These are phyloP conservation scores for Candida coquimbonensis DNA, from an alignment of 805 yeast genomes.

Conservation along the genomic window DNA sequence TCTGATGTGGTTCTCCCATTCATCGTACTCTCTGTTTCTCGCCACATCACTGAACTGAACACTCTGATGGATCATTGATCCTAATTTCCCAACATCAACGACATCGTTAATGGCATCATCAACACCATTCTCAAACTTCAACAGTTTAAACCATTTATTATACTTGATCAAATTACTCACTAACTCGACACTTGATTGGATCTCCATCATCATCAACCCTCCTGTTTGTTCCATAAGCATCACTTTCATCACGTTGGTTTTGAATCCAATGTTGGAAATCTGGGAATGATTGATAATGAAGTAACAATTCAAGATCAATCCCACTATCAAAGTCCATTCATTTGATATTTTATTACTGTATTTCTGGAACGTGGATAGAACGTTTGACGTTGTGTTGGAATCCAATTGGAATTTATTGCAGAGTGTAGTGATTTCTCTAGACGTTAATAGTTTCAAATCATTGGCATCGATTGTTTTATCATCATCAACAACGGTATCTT, in stretches of 20 bases:
- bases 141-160: slow-evolving; percentile 54
- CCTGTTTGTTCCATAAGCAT: slow-evolving; percentile 50
- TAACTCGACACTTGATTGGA: slow-evolving; percentile 45
- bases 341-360: slow-evolving; percentile 49
- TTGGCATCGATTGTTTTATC: slow-evolving; percentile 9
- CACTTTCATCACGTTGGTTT: slow-evolving; percentile 39
- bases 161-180: slow-evolving; percentile 48
- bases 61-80: slow-evolving; percentile 30
- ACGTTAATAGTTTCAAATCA: slow-evolving; percentile 28
- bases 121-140: slow-evolving; percentile 36
- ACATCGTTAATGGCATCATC: slow-evolving; percentile 23
- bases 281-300: slow-evolving; percentile 43
- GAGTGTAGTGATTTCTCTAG: slow-evolving; percentile 37
- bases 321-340: slow-evolving; percentile 67
- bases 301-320: slow-evolving; percentile 54
- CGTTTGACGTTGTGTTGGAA: slow-evolving; percentile 38
- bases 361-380: slow-evolving; percentile 43
- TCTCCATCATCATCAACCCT: slow-evolving; percentile 39
- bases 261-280: slow-evolving; percentile 40
- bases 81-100: slow-evolving; percentile 20
- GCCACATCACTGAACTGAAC: slow-evolving; percentile 25
- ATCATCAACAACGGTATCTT: background rate
- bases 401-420: slow-evolving; percentile 65
- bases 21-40: slow-evolving; percentile 17
- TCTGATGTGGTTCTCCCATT: slow-evolving; percentile 5